Evolutionary conservation across 176 grass and related monocot species (phyloP).

Genomic region (Oryza australiensis): DNA sequence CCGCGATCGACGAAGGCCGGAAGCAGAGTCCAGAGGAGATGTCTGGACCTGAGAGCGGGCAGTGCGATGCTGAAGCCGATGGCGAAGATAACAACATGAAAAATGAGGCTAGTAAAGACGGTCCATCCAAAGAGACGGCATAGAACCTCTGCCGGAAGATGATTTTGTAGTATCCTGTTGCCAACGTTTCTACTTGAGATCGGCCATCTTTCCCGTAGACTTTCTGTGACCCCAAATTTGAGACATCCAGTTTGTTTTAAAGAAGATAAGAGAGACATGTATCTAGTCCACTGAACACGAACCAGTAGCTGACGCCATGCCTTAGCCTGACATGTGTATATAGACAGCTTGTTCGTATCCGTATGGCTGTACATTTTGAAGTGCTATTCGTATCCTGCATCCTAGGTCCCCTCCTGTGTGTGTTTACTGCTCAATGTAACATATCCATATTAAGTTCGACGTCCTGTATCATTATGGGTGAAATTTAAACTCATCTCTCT

Average conservation of each 20-base stretch:
- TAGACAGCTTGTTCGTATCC: neutral
- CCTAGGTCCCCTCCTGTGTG: neutral
- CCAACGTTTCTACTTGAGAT: neutral
- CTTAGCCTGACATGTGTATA: conserved; percentile 16
- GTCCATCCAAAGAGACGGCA: neutral
- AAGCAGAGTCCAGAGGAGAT: conserved; percentile 73
- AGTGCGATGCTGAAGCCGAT: conserved; percentile 65
- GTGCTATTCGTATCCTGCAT: neutral
- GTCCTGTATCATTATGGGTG: neutral
- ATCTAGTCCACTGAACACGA: neutral
- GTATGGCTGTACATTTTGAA: neutral
- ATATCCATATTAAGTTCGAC: no score
- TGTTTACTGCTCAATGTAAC: neutral
- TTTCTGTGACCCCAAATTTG: neutral
- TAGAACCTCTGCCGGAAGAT: neutral
- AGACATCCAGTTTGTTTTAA: neutral
- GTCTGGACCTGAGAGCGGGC: conserved; percentile 66
- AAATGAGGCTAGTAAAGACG: conserved; percentile 26
- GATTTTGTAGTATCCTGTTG: conserved; percentile 7
- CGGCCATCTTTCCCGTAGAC: neutral
- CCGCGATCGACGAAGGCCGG: conserved; percentile 49
- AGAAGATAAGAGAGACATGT: neutral
- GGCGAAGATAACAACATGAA: conserved; percentile 44
- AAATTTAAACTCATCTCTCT: neutral
- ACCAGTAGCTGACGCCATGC: neutral